Conservation (phyloP, 208 protist species). For the Endotrypanum monterogeii region DNA sequence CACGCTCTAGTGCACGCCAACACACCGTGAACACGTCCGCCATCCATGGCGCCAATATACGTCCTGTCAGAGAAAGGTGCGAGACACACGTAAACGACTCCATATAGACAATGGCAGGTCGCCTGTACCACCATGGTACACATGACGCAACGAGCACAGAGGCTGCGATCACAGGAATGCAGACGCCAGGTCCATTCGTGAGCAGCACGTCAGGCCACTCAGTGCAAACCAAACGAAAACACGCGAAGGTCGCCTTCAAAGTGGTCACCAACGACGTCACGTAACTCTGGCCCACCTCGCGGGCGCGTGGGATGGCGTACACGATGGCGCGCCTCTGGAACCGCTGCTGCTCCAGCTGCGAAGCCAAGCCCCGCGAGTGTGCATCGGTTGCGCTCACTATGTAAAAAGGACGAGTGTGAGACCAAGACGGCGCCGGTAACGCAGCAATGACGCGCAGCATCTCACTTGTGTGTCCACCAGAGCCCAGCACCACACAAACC, state of each 20-base stretch:
- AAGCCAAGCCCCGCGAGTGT: conserved; percentile 58
- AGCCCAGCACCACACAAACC: conserved; percentile 86
- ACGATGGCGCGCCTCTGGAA: conserved; percentile 51
- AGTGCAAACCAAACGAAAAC: conserved; percentile 29
- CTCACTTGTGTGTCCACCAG: conserved; percentile 92
- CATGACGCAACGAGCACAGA: conserved; percentile 43
- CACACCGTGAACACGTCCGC: conserved; percentile 85
- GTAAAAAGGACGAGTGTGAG: conserved; percentile 54
- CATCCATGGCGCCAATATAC: conserved; percentile 63
- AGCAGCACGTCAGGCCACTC: conserved; percentile 79
- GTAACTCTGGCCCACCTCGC: conserved; percentile 93
- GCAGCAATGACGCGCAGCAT: conserved; percentile 80
- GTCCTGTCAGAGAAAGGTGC: conserved; percentile 79
- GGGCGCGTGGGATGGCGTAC: conserved; percentile 77
- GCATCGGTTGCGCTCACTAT: conserved; percentile 79
- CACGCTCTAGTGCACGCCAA: conserved; percentile 59
- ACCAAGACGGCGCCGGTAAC: conserved; percentile 47
- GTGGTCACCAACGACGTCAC: conserved; percentile 77
- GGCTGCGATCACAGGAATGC: conserved; percentile 82
- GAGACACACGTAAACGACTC: conserved; percentile 90
- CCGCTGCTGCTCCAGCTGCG: conserved; percentile 45
- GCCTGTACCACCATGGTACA: conserved; percentile 45
- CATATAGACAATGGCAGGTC: conserved; percentile 79
- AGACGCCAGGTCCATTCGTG: conserved; percentile 92
- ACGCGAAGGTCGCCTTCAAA: conserved; percentile 39